Conservation (phyloP, 192 early-diverging fungal genomes). For the Coemansia sp. region DNA sequence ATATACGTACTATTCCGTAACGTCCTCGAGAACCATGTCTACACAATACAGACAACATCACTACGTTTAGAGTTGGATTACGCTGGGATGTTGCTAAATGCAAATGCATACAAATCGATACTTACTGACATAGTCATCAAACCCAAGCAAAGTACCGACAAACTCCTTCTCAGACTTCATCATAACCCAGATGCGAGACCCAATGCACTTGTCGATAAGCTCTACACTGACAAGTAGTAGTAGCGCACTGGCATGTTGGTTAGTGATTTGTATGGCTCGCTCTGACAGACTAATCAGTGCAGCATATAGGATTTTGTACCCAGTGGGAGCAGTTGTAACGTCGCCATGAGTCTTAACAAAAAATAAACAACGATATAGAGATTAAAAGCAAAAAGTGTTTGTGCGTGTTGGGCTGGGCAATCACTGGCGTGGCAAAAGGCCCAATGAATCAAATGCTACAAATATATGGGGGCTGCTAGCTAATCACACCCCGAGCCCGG, state of each 20-base stretch:
- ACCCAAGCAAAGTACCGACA: slow-evolving; percentile 91
- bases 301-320: slow-evolving; percentile 16
- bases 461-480: slow-evolving; percentile 16
- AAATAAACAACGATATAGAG: neutral
- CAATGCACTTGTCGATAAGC: slow-evolving; percentile 97
- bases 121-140: slow-evolving; percentile 94
- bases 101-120: slow-evolving; percentile 41
- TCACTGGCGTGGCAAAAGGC: neutral
- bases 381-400: slow-evolving; percentile 1
- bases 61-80: neutral
- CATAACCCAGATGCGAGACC: slow-evolving; percentile 94
- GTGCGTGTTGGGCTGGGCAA: neutral
- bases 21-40: slow-evolving; percentile 96
- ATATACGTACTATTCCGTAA: slow-evolving; percentile 74
- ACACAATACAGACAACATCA: neutral
- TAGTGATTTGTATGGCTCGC: neutral
- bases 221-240: slow-evolving; percentile 56
- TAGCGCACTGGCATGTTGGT: neutral
- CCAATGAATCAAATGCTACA: neutral
- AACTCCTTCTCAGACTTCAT: slow-evolving; percentile 99
- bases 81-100: neutral
- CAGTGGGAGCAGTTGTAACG: slow-evolving; percentile 55
- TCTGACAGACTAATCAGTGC: neutral
- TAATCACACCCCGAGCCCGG: neutral
- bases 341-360: slow-evolving; percentile 22